Conservation (phyloP, 2,329 filamentous ascomycete species). For the Byssochlamys sp. region DNA sequence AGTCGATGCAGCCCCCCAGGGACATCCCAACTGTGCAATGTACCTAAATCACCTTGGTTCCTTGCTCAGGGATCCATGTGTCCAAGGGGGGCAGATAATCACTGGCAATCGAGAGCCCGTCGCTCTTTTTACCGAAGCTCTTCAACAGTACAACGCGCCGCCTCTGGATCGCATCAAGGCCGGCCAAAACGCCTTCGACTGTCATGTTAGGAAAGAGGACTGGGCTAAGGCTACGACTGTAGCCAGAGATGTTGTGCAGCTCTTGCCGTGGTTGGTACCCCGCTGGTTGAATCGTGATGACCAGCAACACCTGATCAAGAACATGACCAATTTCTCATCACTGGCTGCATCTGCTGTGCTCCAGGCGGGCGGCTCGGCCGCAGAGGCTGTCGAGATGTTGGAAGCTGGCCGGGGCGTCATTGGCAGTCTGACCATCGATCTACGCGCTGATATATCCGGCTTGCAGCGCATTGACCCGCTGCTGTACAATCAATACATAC, state of each 20-base stretch:
- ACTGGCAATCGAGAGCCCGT: neutral
- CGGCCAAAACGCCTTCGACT: neutral
- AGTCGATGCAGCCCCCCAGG: neutral
- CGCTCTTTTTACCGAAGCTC: neutral
- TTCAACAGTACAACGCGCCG: neutral
- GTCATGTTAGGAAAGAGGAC: neutral
- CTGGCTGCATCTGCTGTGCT: neutral
- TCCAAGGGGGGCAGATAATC: neutral
- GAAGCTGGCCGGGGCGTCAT: neutral
- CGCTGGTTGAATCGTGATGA: neutral
- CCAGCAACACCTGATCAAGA: neutral
- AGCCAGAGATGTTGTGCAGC: neutral
- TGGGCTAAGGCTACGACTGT: neutral
- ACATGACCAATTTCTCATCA: neutral
- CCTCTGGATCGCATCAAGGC: neutral
- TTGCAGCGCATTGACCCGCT: neutral
- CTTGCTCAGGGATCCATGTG: neutral
- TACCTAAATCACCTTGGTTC: conserved; percentile 1
- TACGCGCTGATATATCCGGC: neutral
- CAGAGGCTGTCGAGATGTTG: neutral
- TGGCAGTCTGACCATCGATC: neutral
- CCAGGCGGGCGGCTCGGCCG: neutral
- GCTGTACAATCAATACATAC: neutral
- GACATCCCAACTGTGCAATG: neutral
- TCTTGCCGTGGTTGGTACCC: neutral